Evolutionary conservation across 352 stramenopile genomes (phyloP).

Genomic region (Pythium rhizo-oryzae): DNA sequence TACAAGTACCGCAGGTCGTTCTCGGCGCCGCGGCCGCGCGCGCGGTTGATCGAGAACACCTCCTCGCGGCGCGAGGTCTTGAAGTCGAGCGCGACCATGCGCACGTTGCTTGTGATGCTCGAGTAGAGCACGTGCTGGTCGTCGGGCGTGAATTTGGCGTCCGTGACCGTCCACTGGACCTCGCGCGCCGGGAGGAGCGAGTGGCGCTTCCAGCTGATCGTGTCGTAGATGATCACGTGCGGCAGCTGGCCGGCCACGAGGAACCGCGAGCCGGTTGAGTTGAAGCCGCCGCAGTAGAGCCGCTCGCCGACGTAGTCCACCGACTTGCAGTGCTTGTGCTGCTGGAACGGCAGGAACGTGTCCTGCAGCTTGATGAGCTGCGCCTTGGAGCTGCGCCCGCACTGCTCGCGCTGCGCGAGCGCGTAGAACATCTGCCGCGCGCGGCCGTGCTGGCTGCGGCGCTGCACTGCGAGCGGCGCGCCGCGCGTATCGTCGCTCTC

Average conservation of each 20-base stretch:
- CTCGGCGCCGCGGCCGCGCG: background rate
- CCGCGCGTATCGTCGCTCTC: slow-evolving; percentile 30
- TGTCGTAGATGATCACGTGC: slow-evolving; percentile 79
- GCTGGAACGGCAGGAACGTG: slow-evolving; percentile 79
- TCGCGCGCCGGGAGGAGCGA: slow-evolving; percentile 62
- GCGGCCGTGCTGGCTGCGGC: slow-evolving; percentile 33
- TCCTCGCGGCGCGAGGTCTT: slow-evolving; percentile 52
- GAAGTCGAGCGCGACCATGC: slow-evolving; percentile 74
- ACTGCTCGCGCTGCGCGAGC: slow-evolving; percentile 69
- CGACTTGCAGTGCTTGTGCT: slow-evolving; percentile 75
- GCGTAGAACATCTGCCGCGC: slow-evolving; percentile 55
- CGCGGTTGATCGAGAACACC: slow-evolving; percentile 46
- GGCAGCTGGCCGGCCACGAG: slow-evolving; percentile 67
- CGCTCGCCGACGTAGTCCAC: slow-evolving; percentile 71
- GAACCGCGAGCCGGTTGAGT: slow-evolving; percentile 67
- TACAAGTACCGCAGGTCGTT: slow-evolving; percentile 11
- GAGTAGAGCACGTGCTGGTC: slow-evolving; percentile 78
- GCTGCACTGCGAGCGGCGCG: slow-evolving; percentile 27
- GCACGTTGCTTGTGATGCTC: slow-evolving; percentile 82
- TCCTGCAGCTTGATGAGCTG: slow-evolving; percentile 77
- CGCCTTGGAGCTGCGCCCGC: slow-evolving; percentile 57
- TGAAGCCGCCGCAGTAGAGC: slow-evolving; percentile 84
- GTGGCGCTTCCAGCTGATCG: slow-evolving; percentile 60
- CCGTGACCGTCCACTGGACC: slow-evolving; percentile 82
- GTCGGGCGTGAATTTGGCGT: slow-evolving; percentile 82